Percentiles rank a stretch among this genome's conserved stretches.
phyloP scores from a whole-genome alignment of 495 filamentous ascomycete species.

The Staphylotrichum tortipilum region DNA sequence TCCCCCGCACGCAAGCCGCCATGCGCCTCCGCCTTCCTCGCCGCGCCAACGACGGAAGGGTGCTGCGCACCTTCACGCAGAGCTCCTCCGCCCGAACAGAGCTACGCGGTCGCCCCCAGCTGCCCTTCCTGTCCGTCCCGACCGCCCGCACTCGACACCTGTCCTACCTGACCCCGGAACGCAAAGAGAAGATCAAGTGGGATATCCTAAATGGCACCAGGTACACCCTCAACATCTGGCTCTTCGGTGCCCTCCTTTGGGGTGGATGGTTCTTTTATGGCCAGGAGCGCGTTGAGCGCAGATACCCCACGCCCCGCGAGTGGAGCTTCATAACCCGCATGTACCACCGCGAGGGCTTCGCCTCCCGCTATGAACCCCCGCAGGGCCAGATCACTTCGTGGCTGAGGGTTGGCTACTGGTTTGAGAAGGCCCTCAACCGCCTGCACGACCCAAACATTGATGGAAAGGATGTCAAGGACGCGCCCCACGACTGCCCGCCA shows the following conservation, averaged over 20 bases:
- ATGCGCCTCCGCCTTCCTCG: constrained; percentile 23
- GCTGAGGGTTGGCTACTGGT: constrained; percentile 48
- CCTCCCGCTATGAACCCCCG: constrained; percentile 45
- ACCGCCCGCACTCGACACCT: constrained; percentile 44
- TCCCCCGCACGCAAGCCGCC: background rate
- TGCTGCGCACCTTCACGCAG: constrained; percentile 20
- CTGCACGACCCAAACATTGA: constrained; percentile 59
- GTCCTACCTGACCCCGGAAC: constrained; percentile 69
- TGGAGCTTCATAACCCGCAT: constrained; percentile 59
- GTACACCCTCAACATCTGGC: constrained; percentile 48
- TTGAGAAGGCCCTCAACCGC: constrained; percentile 46
- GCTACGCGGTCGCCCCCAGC: constrained; percentile 52
- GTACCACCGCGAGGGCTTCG: constrained; percentile 50
- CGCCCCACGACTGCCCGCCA: constrained; percentile 18
- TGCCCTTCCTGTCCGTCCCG: constrained; percentile 61
- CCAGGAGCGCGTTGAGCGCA: constrained; percentile 62
- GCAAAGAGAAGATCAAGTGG: constrained; percentile 55
- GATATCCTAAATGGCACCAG: constrained; percentile 54
- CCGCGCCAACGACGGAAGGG: constrained; percentile 7
- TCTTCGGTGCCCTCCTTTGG: constrained; percentile 43
- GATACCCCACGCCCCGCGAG: constrained; percentile 65
- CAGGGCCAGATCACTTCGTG: constrained; percentile 51
- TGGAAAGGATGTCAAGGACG: constrained; percentile 51
- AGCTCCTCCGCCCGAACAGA: constrained; percentile 14
- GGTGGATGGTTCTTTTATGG: constrained; percentile 50